Conservation (phyloP, 441 rosid species). For the Populus trichocarpa region DNA sequence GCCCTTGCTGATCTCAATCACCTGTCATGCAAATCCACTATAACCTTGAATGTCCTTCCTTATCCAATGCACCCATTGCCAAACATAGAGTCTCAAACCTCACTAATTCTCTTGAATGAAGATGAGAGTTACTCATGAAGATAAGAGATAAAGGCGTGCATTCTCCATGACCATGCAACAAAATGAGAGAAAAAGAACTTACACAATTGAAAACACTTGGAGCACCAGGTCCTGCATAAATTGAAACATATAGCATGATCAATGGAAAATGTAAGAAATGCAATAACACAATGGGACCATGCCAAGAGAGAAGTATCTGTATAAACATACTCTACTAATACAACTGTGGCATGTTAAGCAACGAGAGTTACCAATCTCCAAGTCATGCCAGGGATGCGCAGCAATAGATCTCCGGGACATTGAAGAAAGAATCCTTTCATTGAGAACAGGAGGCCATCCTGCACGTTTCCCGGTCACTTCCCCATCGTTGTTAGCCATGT, state of each 20-base stretch:
- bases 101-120: not conserved
- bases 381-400: constrained; percentile 97
- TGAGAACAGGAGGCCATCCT: constrained; percentile 37
- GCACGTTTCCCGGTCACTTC: constrained; percentile 28
- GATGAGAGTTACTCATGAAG: not conserved
- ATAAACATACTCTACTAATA: not conserved
- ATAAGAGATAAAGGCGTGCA: not conserved
- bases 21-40: constrained; percentile 39
- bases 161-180: not conserved
- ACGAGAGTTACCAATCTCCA: constrained; percentile 62
- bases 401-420: constrained; percentile 72
- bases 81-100: not conserved
- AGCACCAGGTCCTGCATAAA: constrained; percentile 77
- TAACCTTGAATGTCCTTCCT: not conserved
- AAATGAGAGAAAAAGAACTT: constrained; percentile 26
- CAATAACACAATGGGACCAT: not conserved
- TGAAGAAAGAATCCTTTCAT: constrained; percentile 78
- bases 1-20: constrained; percentile 89
- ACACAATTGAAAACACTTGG: constrained; percentile 85
- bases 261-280: constrained; percentile 2
- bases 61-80: not conserved
- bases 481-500: constrained; percentile 49
- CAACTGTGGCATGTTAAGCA: not conserved
- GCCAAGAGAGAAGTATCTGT: not conserved
- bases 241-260: constrained; percentile 15